These are phyloP conservation scores for Leucocoprinus leucothites DNA, from an alignment of 768 basidiomycete genomes.

Conservation along the genomic window DNA sequence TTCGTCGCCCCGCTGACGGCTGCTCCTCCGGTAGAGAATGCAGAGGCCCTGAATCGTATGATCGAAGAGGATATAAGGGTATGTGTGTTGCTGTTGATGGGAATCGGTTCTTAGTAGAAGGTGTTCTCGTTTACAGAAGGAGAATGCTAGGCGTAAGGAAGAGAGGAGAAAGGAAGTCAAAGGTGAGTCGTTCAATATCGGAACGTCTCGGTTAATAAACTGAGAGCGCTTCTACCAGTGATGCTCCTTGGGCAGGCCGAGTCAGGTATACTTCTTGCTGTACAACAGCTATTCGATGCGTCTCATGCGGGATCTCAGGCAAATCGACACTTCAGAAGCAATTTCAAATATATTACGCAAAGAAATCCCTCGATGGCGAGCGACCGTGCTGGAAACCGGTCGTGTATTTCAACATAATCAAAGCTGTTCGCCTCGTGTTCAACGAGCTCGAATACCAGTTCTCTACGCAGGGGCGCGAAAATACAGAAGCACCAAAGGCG, in stretches of 20 bases:
- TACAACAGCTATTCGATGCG: neutral
- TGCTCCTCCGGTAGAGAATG: conserved; percentile 9
- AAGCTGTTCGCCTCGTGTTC: conserved; percentile 71
- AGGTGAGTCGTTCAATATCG: conserved; percentile 31
- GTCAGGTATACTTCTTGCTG: conserved; percentile 35
- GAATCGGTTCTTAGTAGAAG: neutral
- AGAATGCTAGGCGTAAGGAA: conserved; percentile 21
- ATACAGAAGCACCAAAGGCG: conserved; percentile 17
- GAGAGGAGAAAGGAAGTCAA: conserved; percentile 40
- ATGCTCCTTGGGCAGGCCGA: conserved; percentile 80
- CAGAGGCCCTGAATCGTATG: conserved; percentile 6
- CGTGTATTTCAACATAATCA: conserved; percentile 82
- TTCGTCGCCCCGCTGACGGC: conserved; percentile 1
- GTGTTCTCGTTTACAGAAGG: conserved; percentile 9
- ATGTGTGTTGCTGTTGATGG: neutral
- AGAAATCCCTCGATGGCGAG: conserved; percentile 64
- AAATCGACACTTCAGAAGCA: conserved; percentile 86
- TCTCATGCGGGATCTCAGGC: conserved; percentile 29
- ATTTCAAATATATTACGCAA: conserved; percentile 79
- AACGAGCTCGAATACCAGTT: conserved; percentile 66
- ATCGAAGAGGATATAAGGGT: conserved; percentile 19
- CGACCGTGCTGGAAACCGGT: conserved; percentile 76
- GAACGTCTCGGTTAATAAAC: neutral
- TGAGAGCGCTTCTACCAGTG: conserved; percentile 33
- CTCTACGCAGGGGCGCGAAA: conserved; percentile 16